Base-by-base conservation (phyloP, 352 stramenopile genomes). In the Globisporangium acanthophoron region DNA sequence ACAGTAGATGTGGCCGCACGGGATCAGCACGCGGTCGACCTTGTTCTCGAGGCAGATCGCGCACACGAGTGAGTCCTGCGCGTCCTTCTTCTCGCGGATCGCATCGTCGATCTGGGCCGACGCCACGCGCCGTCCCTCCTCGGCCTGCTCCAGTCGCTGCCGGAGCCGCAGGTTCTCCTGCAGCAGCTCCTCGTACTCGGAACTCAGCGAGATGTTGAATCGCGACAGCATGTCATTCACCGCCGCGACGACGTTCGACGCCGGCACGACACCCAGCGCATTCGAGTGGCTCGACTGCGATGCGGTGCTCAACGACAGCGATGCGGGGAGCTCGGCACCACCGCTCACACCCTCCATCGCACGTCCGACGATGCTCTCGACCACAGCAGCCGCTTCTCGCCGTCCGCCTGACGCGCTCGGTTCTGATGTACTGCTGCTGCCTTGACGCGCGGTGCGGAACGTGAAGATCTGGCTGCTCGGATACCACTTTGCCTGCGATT, bases 1-100 rank as follows among this genome's bases (percentile, higher is more conserved):
- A 63, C 83, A 94, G 63, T 92, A 92, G 40, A 92, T 90, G 68
- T 94, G 83, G 33, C 83, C 85, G 39, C 85, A 93, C 27, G 85
- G 83, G 33, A 92, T 83, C 24, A 94, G 67, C 61, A 94, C 83
- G 59, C 80, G 77, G 52, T 94, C 71, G 52, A 94, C 85, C 46
- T 88, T 72, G 62, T 84, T 80, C 60, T 94, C 85, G 20, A 94
- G 70, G 56, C 85, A 94, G 45, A 92, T 83, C 24, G 79, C 79
- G 60, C 85, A 94, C 39, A 85, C 69, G 41, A 94, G 69, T 54
- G 79, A 78, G 52, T 94, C 83, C 47, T 86, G 65, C 20, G 76
- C 70, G 16, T 91, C 83, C 59, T 87, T 90, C 61, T 85, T 88
- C 54, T 90, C 78, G 45, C 78, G 77, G 27, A 88, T 73, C 21